Percentiles rank a stretch among this genome's conserved stretches.
These are phyloP conservation scores for Obba rivulosa DNA, from an alignment of 768 basidiomycete genomes.

Conservation along the genomic window DNA sequence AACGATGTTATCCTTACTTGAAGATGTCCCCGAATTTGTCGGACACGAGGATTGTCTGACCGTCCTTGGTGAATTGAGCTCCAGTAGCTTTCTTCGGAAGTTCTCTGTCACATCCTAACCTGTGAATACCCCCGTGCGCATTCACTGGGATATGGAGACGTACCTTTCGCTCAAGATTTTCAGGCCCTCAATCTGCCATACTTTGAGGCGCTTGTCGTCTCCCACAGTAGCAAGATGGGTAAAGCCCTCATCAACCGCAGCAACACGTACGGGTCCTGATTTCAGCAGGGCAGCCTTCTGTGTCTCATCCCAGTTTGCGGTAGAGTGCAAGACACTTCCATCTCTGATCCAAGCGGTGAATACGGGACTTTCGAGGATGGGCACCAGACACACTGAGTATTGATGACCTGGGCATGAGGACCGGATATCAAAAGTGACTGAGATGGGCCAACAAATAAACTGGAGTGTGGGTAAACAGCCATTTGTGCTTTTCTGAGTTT, in stretches of 20 bases:
- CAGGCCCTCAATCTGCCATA: slow-evolving; percentile 62
- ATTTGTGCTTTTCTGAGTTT: neutral
- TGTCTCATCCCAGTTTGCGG: slow-evolving; percentile 27
- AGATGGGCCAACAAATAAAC: slow-evolving; percentile 2
- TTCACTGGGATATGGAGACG: no score
- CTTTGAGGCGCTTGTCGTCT: slow-evolving; percentile 78
- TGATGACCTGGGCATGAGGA: slow-evolving; percentile 56
- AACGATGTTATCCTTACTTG: slow-evolving; percentile 37
- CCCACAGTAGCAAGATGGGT: slow-evolving; percentile 55
- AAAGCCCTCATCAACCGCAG: slow-evolving; percentile 41
- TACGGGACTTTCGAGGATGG: slow-evolving; percentile 6
- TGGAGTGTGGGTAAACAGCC: slow-evolving; percentile 9
- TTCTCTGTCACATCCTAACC: slow-evolving; percentile 59
- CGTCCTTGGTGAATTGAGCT: slow-evolving; percentile 56
- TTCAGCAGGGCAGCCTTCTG: slow-evolving; percentile 32
- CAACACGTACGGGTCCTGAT: slow-evolving; percentile 56
- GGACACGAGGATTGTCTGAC: slow-evolving; percentile 67
- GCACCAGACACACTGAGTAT: slow-evolving; percentile 40
- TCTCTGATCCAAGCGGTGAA: slow-evolving; percentile 33
- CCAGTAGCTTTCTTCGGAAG: slow-evolving; percentile 80
- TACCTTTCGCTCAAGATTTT: slow-evolving; percentile 61
- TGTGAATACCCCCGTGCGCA: neutral
- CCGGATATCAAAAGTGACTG: slow-evolving; percentile 33
- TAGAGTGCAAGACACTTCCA: slow-evolving; percentile 45
- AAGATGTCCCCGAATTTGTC: slow-evolving; percentile 98